Conservation (phyloP, 495 filamentous ascomycete species). For the Aspergillus hancockii region DNA sequence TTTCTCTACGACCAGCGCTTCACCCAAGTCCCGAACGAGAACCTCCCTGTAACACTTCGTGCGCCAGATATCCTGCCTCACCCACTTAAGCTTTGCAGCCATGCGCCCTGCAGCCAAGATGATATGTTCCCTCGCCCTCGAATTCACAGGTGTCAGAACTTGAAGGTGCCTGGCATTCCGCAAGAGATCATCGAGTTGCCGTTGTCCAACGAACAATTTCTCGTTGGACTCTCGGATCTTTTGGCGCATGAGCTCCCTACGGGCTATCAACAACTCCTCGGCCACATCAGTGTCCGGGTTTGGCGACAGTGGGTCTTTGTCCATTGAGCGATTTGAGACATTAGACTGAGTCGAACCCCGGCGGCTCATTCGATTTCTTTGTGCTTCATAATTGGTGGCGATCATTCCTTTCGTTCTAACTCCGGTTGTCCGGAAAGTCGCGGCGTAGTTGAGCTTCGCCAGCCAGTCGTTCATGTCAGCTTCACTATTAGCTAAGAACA, state of each 20-base stretch:
- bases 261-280: slow-evolving; percentile 76
- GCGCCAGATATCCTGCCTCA: slow-evolving; percentile 89
- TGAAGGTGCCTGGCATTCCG: slow-evolving; percentile 92
- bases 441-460: slow-evolving; percentile 92
- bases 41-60: slow-evolving; percentile 90
- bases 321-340: slow-evolving; percentile 28
- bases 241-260: slow-evolving; percentile 76
- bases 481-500: slow-evolving; percentile 86
- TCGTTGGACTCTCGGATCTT: slow-evolving; percentile 85
- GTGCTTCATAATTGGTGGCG: slow-evolving; percentile 81
- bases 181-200: slow-evolving; percentile 76
- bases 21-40: slow-evolving; percentile 77
- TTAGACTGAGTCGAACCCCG: slow-evolving; percentile 56
- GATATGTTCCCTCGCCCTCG: slow-evolving; percentile 81
- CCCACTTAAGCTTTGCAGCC: slow-evolving; percentile 90
- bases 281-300: slow-evolving; percentile 79
- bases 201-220: slow-evolving; percentile 69
- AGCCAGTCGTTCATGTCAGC: slow-evolving; percentile 96
- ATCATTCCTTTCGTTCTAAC: slow-evolving; percentile 87
- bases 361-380: slow-evolving; percentile 71
- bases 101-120: slow-evolving; percentile 81
- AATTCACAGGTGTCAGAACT: slow-evolving; percentile 83
- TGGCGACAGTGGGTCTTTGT: slow-evolving; percentile 44
- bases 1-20: slow-evolving; percentile 52
- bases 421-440: slow-evolving; percentile 89